phyloP scores from a whole-genome alignment of 345 rosid species.

The Trapa incisa region DNA sequence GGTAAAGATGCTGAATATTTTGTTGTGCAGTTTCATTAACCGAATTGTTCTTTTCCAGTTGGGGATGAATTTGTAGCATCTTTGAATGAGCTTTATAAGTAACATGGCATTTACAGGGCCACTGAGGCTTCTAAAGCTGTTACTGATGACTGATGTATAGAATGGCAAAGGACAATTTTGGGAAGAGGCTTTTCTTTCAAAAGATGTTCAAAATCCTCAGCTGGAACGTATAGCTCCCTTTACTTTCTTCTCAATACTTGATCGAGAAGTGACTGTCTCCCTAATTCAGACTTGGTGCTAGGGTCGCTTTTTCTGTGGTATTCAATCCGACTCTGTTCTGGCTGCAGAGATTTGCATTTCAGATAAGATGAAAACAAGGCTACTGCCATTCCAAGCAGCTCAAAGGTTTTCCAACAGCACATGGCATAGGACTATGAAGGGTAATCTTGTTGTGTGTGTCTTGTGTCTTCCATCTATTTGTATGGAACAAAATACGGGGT shows the following conservation, averaged over 20 bases:
- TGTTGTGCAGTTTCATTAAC: not conserved
- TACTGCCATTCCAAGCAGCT: not conserved
- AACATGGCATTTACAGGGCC: not conserved
- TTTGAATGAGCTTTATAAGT: too few relatives aligned
- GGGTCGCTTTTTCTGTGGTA: not conserved
- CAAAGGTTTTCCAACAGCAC: not conserved
- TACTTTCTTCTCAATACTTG: not conserved
- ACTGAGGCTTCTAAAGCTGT: not conserved
- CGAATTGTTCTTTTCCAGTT: not conserved
- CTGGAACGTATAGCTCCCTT: not conserved
- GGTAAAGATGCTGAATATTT: slow-evolving; percentile 6
- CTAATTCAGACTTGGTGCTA: not conserved
- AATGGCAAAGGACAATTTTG: not conserved
- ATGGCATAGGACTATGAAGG: not conserved
- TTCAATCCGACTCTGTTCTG: not conserved
- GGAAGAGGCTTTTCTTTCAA: not conserved
- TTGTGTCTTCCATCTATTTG: not conserved
- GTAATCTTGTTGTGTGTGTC: not conserved
- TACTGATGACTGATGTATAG: not conserved
- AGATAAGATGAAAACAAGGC: not conserved
- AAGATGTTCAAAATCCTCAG: not conserved
- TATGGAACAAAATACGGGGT: not conserved
- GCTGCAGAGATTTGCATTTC: not conserved
- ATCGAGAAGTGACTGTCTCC: not conserved
- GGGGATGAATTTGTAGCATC: not conserved